Base-by-base conservation (phyloP, 192 early-diverging fungal species). In the Bifiguratus adelaidae region DNA sequence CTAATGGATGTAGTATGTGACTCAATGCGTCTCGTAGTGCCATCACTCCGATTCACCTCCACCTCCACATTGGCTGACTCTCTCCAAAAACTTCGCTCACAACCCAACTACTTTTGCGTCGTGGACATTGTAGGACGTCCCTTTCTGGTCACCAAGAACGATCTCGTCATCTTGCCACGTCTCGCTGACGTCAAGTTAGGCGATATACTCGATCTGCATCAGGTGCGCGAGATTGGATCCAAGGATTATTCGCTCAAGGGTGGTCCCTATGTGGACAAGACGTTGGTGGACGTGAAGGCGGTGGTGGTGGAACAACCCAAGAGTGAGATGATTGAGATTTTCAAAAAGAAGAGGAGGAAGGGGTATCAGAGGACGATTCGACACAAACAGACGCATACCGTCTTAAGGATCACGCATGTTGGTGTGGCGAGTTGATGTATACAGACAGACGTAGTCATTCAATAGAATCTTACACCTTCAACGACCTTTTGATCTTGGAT, bases 231-330 rank as follows among this genome's bases (percentile, higher is more conserved):
- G 64, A 61, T 98, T 20, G 86, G 87, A 12, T 80, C 77, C 21
- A 77, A 76, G 27, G 86, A 92, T 51, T 92, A 80, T 50, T 78
- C 89, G 0, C 69, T 98, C 44, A 65, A 83, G 57, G 95, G 95
- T 1, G 60, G 84, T 52, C 95, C 95, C 11, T 87, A 81, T 50
- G 76, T 98, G 20, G 65, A 80, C 7, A 75, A 86, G 6, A 60
- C 68, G 9, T 78, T 82, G 30, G 86, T 75, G 48, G 70, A 56
- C 36, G 81, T 98, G 50, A 76, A 87, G 56, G 91, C 90, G 12
- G 84, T 83, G 0, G 89, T 92, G 0, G 77, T 92, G 32, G 92
- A 98, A 62, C 91, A 98, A 41, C 71, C 90, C 9, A 80, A 78
- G 57, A 78, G 85, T 42, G 77, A 82, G 49, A 68, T 76, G 30